These are phyloP conservation scores for Mortierella sp. DNA, from an alignment of 371 early-diverging fungal species.

Conservation along the genomic window DNA sequence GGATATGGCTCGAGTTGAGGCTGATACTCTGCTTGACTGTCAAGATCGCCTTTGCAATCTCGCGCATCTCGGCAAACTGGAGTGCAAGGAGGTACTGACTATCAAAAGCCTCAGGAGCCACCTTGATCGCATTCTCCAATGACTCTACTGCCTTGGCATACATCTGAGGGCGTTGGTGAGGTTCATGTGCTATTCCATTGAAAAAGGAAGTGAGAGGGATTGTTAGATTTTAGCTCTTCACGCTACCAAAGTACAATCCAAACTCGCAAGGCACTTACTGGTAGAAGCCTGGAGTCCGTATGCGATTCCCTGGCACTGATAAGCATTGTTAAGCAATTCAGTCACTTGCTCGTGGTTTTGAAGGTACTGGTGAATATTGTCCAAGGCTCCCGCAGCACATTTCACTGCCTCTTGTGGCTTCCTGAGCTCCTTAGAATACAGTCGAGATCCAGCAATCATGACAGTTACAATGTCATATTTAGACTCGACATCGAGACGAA, in stretches of 20 bases:
- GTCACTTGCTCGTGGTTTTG: conserved; percentile 38
- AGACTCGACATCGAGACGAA: conserved; percentile 49
- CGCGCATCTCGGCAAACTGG: conserved; percentile 86
- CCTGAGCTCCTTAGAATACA: conserved; percentile 64
- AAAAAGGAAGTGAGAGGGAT: background rate
- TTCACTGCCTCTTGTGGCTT: conserved; percentile 63
- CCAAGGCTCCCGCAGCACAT: conserved; percentile 62
- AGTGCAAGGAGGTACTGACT: conserved; percentile 84
- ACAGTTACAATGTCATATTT: conserved; percentile 60
- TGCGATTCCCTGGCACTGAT: conserved; percentile 71
- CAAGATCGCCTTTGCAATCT: conserved; percentile 77
- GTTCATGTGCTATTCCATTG: conserved; percentile 68
- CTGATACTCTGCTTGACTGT: conserved; percentile 74
- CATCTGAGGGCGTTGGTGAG: conserved; percentile 73
- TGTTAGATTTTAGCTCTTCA: background rate
- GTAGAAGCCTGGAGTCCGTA: conserved; percentile 75
- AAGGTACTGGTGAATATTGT: conserved; percentile 47
- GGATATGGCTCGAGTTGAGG: conserved; percentile 71
- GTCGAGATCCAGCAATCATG: conserved; percentile 62
- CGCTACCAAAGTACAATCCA: background rate
- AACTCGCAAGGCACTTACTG: conserved; percentile 52
- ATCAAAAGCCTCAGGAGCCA: conserved; percentile 66
- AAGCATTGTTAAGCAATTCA: conserved; percentile 58
- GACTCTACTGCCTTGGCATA: conserved; percentile 76
- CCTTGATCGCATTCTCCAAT: conserved; percentile 67